Evolutionary conservation across 352 stramenopile genomes (phyloP).

Genomic region (Phytophthora sp.): DNA sequence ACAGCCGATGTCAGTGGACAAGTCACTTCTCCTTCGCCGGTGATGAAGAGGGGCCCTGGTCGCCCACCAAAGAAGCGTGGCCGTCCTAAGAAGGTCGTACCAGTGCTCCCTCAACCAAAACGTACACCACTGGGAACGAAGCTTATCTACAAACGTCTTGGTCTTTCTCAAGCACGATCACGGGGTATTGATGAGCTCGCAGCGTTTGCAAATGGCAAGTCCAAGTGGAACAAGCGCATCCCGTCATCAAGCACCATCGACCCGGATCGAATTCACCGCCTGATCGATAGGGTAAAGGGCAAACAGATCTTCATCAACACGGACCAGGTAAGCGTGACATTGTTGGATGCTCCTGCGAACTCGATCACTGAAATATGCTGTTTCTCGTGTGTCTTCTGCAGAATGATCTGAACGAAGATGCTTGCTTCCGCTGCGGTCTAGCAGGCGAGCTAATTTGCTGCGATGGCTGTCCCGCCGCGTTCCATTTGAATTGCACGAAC

Average conservation of each 20-base stretch:
- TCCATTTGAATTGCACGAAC: conserved; percentile 82
- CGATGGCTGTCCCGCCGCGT: conserved; percentile 77
- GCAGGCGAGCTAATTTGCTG: conserved; percentile 83
- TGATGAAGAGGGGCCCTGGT: conserved; percentile 25
- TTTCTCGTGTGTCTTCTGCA: conserved; percentile 18
- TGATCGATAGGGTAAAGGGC: conserved; percentile 73
- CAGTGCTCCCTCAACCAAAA: conserved; percentile 7
- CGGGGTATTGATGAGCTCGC: conserved; percentile 55
- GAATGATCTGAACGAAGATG: conserved; percentile 86
- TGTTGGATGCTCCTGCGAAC: too few relatives aligned
- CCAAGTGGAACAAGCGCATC: conserved; percentile 75
- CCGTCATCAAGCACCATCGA: conserved; percentile 52
- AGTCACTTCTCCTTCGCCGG: neutral
- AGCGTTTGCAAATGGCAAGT: conserved; percentile 68
- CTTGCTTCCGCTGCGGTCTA: conserved; percentile 74
- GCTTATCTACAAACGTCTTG: conserved; percentile 49
- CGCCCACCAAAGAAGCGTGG: conserved; percentile 26
- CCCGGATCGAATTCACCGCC: conserved; percentile 65
- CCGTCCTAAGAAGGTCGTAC: conserved; percentile 19
- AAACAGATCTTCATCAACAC: conserved; percentile 65
- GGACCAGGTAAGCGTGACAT: conserved; percentile 63
- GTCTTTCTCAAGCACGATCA: conserved; percentile 60
- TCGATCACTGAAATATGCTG: too few relatives aligned
- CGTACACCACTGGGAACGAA: conserved; percentile 18
- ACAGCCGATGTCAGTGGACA: too few relatives aligned